Evolutionary conservation across 192 early-diverging fungal genomes (phyloP), one percentile per base, ranked within the genome.

Genomic region (Rhizophagus prolifer): DNA sequence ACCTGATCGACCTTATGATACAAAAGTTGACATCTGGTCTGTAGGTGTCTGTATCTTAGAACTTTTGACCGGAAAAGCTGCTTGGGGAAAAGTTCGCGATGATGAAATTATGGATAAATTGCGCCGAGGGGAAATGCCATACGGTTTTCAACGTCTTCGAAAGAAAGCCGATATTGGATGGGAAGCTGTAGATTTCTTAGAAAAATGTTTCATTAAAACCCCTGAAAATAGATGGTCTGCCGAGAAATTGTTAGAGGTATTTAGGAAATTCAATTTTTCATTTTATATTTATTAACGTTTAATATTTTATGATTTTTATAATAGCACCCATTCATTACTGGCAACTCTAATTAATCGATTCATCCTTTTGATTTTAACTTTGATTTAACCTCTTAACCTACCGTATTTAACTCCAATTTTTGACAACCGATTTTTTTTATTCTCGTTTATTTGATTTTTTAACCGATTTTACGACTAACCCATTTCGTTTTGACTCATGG

Each of bases 1-100:
- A 30, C 28, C 62, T 3, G 65, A 76, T 12, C 21, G 62, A 26
- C 75, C 75, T 38, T 76, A 76, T 30, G 60, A 62, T 58, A 76
- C 75, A 5, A 76, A 68, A 68, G 75, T 68, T 25, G 75, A 76
- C 31, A 68, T 68, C 30, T 76, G 75, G 75, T 68, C 75, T n/a
- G 28, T 76, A n/a, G 75, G 75, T 68, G 47, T 76, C 23, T 76
- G 75, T 41, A 68, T 76, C 16, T 64, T 76, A 26, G 75, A 76
- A 68, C 54, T 76, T 34, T 38, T 76, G 31, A 76, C 75, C 41
- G 75, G 75, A 9, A 76, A 76, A 36, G 75, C 75, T 7, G 75
- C 75, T 3, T 76, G 75, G 75, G 75, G 75, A 36, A 26, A 54
- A 23, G 23, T 68, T 7, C 41, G 65, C 9, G 75, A 76, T 68